Base-by-base conservation (phyloP, 2,329 filamentous ascomycete genomes). In the Verticillium dahliae region DNA sequence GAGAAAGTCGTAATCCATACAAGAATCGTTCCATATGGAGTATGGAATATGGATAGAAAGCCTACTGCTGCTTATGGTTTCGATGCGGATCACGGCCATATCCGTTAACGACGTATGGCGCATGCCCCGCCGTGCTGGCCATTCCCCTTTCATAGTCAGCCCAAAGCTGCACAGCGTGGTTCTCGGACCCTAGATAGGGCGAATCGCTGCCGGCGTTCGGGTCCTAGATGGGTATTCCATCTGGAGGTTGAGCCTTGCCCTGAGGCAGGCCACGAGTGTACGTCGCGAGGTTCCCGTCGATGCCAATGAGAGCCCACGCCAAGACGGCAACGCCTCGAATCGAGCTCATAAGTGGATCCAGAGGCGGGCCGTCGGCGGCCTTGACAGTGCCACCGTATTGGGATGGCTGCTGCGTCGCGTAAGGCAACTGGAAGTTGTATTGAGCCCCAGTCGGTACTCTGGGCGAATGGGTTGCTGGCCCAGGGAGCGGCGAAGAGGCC, bases 241-340 rank as follows among this genome's bases (percentile, higher is more conserved):
- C 81, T 1, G 80, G 76, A 1, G 89, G 88, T 62, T 85, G 78
- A 35, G 86, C 81, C 63, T 89, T 85, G n/a, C 85, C 88, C 22
- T 74, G 76, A 1, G 90, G 86, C 35, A 76, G 79, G 2, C 90
- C 89, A 4, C 78, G 80, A 56, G 84, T 80, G 68, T 88, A 89
- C 3, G 84, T 80, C 15, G 87, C 85, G 60, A 94, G 75, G 50
- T 85, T 88, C 14, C 89, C 89, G 71, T 95, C 94, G 77, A 93
- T 93, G 22, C 90, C 90, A 33, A 87, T 85, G 11, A 94, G 76
- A 1, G 88, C 89, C 91, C 91, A 96, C 10, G 91, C 91, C 71
- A 96, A 95, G 15, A 95, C 89, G 1, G 90, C 91, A 57, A 93
- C 89, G 60, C 95, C 91, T 61, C 90, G 87, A 66, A 96, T 96